Evolutionary conservation across 352 stramenopile species (phyloP).

Genomic region (Blastocystis sp.): DNA sequence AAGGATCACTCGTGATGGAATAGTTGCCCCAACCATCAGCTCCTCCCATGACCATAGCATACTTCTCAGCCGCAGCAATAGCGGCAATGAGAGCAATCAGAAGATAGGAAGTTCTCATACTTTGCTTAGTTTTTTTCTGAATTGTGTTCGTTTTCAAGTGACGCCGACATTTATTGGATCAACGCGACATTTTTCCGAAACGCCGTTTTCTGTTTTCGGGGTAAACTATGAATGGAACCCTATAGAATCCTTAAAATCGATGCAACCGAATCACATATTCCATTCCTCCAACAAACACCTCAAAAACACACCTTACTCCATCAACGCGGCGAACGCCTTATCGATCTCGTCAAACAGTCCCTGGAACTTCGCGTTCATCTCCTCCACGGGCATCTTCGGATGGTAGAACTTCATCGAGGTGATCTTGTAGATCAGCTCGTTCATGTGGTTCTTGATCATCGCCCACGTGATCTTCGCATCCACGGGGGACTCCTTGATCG

Average conservation of each 20-base stretch:
- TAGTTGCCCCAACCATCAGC: constrained; percentile 47
- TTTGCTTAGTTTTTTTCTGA: no score
- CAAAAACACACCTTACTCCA: neutral
- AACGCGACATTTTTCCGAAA: no score
- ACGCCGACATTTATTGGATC: no score
- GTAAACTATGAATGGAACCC: no score
- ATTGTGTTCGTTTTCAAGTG: no score
- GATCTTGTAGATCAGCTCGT: constrained; percentile 63
- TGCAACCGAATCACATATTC: no score
- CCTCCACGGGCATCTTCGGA: neutral
- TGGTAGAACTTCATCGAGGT: constrained; percentile 17
- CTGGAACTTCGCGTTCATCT: neutral
- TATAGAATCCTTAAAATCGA: no score
- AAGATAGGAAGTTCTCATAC: neutral
- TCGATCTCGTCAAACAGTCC: neutral
- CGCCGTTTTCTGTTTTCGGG: no score
- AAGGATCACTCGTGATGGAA: constrained; percentile 50
- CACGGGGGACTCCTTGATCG: constrained; percentile 85
- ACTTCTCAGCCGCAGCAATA: constrained; percentile 34
- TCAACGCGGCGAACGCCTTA: neutral
- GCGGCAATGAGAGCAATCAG: neutral
- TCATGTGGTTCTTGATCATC: constrained; percentile 90
- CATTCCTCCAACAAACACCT: neutral
- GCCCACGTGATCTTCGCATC: constrained; percentile 87
- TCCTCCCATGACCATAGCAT: constrained; percentile 49